Base-by-base conservation (phyloP, 2,329 filamentous ascomycete species). In the Penicillium sp. region DNA sequence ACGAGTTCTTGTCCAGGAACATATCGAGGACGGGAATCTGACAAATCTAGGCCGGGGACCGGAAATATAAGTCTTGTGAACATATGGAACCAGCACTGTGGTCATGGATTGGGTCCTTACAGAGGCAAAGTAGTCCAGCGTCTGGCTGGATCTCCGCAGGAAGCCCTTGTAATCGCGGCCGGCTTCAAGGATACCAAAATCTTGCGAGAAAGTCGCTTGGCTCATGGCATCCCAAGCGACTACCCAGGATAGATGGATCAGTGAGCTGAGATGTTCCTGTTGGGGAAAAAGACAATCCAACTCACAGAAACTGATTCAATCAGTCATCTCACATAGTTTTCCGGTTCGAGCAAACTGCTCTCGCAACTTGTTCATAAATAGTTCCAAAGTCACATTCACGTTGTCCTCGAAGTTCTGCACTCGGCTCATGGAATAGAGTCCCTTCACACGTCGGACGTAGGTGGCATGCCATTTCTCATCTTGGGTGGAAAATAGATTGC, bases 401-500 rank as follows among this genome's bases (percentile, higher is more conserved):
- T 48, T 48, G 1, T 44, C 35, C 45, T 65, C 62, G 4, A 57
- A 45, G 9, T 56, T 48, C 25, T 56, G 48, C 7, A 64, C 55
- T 33, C 46, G 57, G 9, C 48, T 52, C 49, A 56, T 57, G 3
- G 68, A 67, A 53, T 69, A 72, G 40, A 67, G 61, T 33, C 61
- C 61, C 28, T 60, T 66, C 9, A 73, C 58, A 1, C 69, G 70
- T 1, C 64, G 60, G 52, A 69, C 69, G 49, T 62, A 58, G 5
- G 52, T 60, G n/a, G 63, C 63, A 44, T 73, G 69, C 18, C 60
- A 56, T 8, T 53, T 58, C 8, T 63, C 57, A 53, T 72, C 60
- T 0, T 60, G 60, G 32, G 59, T 58, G 40, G 65, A 68, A 51
- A 73, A 73, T 13, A 73, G 52, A 45, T 69, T 61, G 49, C 63